Conservation (phyloP, 305 asterid species). For the Withania somnifera region DNA sequence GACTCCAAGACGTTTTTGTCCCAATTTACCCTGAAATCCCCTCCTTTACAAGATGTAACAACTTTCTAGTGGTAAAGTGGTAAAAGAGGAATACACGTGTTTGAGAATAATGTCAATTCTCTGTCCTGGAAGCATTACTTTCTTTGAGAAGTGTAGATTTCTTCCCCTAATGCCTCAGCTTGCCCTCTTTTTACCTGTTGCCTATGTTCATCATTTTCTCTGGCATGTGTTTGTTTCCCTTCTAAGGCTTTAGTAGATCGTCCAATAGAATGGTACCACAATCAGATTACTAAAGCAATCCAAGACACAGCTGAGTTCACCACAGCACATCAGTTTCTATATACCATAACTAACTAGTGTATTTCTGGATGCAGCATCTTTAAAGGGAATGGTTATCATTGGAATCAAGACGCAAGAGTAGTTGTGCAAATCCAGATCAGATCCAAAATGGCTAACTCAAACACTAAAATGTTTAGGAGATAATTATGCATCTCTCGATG, state of each 20-base stretch:
- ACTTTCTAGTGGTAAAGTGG: not conserved
- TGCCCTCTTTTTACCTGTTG: not conserved
- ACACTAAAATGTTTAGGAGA: not conserved
- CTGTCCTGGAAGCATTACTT: not conserved
- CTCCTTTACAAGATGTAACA: not conserved
- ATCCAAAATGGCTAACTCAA: not conserved
- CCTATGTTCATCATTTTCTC: not conserved
- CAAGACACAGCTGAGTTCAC: not conserved
- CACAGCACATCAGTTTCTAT: not conserved
- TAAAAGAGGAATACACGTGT: not conserved
- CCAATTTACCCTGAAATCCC: not conserved
- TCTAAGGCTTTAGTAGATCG: not conserved
- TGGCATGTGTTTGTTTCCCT: not conserved
- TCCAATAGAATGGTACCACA: not conserved
- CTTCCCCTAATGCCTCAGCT: not conserved
- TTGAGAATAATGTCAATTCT: not conserved
- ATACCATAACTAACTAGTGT: not conserved
- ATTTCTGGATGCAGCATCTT: not conserved
- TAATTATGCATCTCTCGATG: not conserved
- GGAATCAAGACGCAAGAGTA: not conserved
- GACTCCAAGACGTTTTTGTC: not conserved
- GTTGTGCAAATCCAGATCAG: not conserved
- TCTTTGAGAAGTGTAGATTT: not conserved
- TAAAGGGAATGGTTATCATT: not conserved
- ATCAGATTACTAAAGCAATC: not conserved